A percentile compares a stretch with the other conserved stretches of the same genome.
phyloP scores from a whole-genome alignment of 768 basidiomycete species.

The Lactarius hatsudake region DNA sequence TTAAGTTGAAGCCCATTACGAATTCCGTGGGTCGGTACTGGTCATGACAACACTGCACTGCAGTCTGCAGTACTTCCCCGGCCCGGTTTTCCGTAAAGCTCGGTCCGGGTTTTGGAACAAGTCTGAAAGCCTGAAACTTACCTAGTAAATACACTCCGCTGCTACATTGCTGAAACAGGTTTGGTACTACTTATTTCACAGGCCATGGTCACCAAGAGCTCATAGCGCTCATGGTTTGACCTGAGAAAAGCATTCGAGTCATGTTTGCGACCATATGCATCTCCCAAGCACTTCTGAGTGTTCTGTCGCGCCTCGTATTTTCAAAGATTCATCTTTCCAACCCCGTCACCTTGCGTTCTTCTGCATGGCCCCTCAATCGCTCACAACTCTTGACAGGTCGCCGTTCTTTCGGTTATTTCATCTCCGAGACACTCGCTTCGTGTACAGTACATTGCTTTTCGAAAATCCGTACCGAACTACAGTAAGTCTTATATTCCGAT shows the following conservation, averaged over 20 bases:
- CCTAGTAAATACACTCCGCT: not conserved
- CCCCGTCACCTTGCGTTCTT: not conserved
- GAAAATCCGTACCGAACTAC: not conserved
- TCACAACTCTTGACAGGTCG: not conserved
- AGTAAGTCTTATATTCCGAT: not conserved
- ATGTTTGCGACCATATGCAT: not conserved
- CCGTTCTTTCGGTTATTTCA: not conserved
- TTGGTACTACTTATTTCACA: not conserved
- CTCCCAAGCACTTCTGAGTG: not conserved
- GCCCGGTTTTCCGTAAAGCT: not conserved
- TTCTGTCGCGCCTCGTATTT: not conserved
- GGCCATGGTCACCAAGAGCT: not conserved
- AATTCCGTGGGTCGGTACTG: constrained; percentile 1
- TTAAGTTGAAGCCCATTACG: constrained; percentile 21
- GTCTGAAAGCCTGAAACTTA: not conserved
- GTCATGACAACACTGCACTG: too few species aligned
- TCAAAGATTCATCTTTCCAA: not conserved
- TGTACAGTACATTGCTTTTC: not conserved
- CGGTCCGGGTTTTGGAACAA: not conserved
- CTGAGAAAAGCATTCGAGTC: not conserved
- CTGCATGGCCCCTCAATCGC: not conserved
- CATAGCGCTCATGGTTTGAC: not conserved
- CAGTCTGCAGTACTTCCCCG: too few species aligned
- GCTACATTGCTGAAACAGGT: not conserved
- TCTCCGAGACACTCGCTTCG: not conserved